These are phyloP conservation scores for Camptophora hylomeconis DNA, from an alignment of 2,329 filamentous ascomycete species.

Conservation along the genomic window DNA sequence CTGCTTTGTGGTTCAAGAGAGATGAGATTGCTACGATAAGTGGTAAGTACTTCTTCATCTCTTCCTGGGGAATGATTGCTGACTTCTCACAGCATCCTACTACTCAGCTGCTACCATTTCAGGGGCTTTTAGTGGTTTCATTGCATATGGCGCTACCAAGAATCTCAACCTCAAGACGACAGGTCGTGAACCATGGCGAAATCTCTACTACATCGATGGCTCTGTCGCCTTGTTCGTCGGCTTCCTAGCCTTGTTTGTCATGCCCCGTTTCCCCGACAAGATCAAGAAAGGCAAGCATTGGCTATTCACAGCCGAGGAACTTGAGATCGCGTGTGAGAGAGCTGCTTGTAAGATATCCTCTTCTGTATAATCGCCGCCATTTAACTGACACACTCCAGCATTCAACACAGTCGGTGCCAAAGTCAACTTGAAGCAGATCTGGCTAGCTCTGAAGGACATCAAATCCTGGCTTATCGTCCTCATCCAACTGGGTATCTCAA, in stretches of 20 bases:
- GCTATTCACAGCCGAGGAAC: conserved; percentile 2
- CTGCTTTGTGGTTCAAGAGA: conserved; percentile 5
- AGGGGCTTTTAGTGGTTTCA: conserved; percentile 56
- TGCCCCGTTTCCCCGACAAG: conserved; percentile 50
- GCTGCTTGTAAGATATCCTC: too few species aligned
- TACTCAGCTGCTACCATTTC: conserved; percentile 52
- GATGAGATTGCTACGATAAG: conserved; percentile 3
- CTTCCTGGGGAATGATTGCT: too few species aligned
- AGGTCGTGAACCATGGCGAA: conserved; percentile 47
- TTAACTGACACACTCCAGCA: too few species aligned
- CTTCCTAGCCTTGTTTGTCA: conserved; percentile 40
- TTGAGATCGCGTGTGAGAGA: too few species aligned
- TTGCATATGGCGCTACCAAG: conserved; percentile 51
- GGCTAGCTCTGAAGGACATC: conserved; percentile 6
- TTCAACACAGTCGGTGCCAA: conserved; percentile 5
- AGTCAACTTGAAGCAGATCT: conserved; percentile 4
- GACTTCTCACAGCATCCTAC: too few species aligned
- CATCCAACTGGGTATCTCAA: conserved; percentile 5
- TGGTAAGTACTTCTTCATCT: conserved; percentile 6
- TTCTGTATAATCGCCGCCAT: too few species aligned
- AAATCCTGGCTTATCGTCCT: conserved; percentile 6
- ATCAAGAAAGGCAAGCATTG: conserved; percentile 1
- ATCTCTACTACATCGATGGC: conserved; percentile 60
- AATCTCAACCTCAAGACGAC: conserved; percentile 44
- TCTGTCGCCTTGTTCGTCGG: conserved; percentile 50